Conservation (phyloP, 441 rosid genomes). For the Pelargonium cotyledonis region DNA sequence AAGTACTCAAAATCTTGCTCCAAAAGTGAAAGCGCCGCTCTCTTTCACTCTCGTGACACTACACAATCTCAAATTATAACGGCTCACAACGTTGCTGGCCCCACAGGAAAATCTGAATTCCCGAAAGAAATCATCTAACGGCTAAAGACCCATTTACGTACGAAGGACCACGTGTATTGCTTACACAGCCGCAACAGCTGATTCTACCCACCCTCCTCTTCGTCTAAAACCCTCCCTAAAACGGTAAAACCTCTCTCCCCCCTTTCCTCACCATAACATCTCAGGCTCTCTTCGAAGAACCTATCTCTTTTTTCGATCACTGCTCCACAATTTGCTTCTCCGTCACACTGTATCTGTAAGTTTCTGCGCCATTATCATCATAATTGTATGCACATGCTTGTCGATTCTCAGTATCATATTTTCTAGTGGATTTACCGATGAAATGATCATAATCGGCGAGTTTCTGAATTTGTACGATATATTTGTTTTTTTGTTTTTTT, state of each 20-base stretch:
- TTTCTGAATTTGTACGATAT: too few species aligned
- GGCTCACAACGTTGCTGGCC: not conserved
- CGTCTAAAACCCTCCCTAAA: not conserved
- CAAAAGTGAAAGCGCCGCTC: too few species aligned
- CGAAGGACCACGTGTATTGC: not conserved
- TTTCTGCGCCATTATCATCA: not conserved
- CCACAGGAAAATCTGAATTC: not conserved
- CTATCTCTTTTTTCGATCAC: not conserved
- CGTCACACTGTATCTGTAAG: not conserved
- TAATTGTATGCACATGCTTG: not conserved
- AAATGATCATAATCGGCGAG: not conserved
- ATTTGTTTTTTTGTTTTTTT: too few species aligned
- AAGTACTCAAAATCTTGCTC: too few species aligned
- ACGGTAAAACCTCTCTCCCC: not conserved
- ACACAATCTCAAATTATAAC: not conserved
- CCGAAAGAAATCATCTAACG: not conserved
- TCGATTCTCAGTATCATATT: not conserved
- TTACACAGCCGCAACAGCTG: not conserved
- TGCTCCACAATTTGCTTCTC: not conserved
- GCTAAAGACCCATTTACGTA: not conserved
- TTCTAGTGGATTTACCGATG: not conserved
- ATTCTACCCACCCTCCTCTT: not conserved
- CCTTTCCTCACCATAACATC: not conserved
- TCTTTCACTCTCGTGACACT: too few species aligned
- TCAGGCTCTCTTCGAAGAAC: not conserved